These are phyloP conservation scores for Secale cereale DNA, from an alignment of 176 grass and related monocot genomes.

Conservation along the genomic window DNA sequence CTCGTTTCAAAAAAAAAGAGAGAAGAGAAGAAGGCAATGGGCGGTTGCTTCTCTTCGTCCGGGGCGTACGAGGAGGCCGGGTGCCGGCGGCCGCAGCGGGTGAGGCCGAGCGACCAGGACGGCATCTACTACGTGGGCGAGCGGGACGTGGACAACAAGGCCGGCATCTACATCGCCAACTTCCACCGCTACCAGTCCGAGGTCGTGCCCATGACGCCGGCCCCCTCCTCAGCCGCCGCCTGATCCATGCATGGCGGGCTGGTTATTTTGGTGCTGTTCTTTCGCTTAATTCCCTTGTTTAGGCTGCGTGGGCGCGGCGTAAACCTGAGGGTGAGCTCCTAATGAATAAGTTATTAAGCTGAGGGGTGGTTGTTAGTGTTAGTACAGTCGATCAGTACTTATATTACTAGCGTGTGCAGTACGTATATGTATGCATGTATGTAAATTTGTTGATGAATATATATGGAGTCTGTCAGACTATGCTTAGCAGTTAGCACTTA, in stretches of 20 bases:
- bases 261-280: background rate
- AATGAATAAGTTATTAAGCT: slow-evolving; percentile 9
- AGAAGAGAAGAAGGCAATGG: slow-evolving; percentile 13
- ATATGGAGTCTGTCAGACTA: background rate
- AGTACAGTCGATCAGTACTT: background rate
- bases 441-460: slow-evolving; percentile 23
- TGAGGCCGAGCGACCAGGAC: slow-evolving; percentile 50
- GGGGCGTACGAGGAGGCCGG: background rate
- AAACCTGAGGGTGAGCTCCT: background rate
- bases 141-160: slow-evolving; percentile 35
- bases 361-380: background rate
- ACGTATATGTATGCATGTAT: background rate
- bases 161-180: slow-evolving; percentile 21
- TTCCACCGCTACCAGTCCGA: slow-evolving; percentile 41
- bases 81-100: background rate
- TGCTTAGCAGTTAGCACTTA: background rate
- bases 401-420: background rate
- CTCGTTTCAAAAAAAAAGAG: no score
- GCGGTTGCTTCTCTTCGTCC: slow-evolving; percentile 39
- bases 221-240: background rate
- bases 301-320: background rate
- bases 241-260: background rate
- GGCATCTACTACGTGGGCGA: slow-evolving; percentile 37
- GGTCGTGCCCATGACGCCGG: background rate
- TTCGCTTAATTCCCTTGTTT: background rate